Percentiles rank a stretch among this genome's conserved stretches.
phyloP scores from a whole-genome alignment of 225 moss, liverwort and hornwort species.

The Polytrichum commune region DNA sequence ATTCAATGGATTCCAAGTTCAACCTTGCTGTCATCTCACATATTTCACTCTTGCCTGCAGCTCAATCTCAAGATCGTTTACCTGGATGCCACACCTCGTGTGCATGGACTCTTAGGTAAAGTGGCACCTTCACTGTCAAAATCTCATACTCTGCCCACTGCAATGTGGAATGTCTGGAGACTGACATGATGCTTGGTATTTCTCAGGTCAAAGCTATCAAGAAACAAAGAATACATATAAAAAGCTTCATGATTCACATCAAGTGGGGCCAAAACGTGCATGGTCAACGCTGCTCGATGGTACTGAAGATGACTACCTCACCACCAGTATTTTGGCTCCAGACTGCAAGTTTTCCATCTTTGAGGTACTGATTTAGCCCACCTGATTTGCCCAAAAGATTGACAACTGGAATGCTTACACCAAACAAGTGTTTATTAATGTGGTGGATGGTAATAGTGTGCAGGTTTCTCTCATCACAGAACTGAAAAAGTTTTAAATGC shows the following conservation, averaged over 20 bases:
- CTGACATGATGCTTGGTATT: background rate
- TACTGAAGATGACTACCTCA: conserved; percentile 39
- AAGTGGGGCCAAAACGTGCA: conserved; percentile 19
- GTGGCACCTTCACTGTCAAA: background rate
- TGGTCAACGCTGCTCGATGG: conserved; percentile 36
- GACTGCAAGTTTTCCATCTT: conserved; percentile 52
- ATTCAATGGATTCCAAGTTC: background rate
- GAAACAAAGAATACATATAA: conserved; percentile 43
- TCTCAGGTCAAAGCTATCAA: conserved; percentile 59
- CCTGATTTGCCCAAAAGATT: background rate
- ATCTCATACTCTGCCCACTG: background rate
- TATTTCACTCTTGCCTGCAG: conserved; percentile 16
- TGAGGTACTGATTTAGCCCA: conserved; percentile 26
- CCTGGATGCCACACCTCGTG: conserved; percentile 42
- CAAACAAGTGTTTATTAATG: background rate
- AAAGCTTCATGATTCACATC: conserved; percentile 43
- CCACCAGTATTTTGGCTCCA: conserved; percentile 45
- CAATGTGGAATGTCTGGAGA: background rate
- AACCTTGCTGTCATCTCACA: background rate
- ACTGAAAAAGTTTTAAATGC: background rate
- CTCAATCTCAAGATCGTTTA: conserved; percentile 45
- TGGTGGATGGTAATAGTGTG: background rate
- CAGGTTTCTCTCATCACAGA: background rate
- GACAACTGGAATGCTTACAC: no score
- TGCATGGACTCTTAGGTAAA: conserved; percentile 56